Conservation (phyloP, 371 early-diverging fungal species). For the Dipsacomyces acuminosporus region DNA sequence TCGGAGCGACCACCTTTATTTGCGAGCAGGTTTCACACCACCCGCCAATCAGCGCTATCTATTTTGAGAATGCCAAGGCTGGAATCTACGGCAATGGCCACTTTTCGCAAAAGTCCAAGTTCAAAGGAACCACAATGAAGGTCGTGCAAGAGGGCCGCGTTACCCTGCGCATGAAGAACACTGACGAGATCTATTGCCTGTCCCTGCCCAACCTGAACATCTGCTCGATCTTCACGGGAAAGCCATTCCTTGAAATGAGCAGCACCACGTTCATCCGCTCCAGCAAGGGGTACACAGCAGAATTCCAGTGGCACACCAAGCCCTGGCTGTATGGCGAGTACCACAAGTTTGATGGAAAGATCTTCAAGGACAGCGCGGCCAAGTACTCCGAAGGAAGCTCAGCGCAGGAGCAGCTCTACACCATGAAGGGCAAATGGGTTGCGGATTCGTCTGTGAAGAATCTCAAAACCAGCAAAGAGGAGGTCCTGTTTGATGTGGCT, state of each 20-base stretch:
- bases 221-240: constrained; percentile 74
- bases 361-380: constrained; percentile 41
- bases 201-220: constrained; percentile 72
- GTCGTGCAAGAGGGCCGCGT: constrained; percentile 74
- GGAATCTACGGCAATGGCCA: constrained; percentile 69
- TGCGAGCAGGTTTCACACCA: constrained; percentile 74
- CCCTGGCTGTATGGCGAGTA: constrained; percentile 79
- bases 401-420: constrained; percentile 46
- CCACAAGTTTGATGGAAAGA: constrained; percentile 68
- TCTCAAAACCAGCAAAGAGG: constrained; percentile 49
- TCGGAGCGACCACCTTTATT: constrained; percentile 57
- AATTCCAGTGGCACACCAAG: constrained; percentile 69
- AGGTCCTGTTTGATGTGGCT: constrained; percentile 58
- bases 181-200: constrained; percentile 65
- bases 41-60: constrained; percentile 65
- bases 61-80: constrained; percentile 63
- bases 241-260: constrained; percentile 73
- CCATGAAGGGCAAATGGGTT: constrained; percentile 66
- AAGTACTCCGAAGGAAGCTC: background rate
- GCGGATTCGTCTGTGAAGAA: constrained; percentile 55
- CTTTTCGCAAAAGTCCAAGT: constrained; percentile 77
- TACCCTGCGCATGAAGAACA: constrained; percentile 53
- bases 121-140: constrained; percentile 68
- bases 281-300: constrained; percentile 57
- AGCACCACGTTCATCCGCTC: constrained; percentile 66